A percentile compares a stretch with the other conserved stretches of the same genome.
These are phyloP conservation scores for Papiliotrema nemorosa DNA, from an alignment of 1,284 basidiomycete genomes.

Conservation along the genomic window DNA sequence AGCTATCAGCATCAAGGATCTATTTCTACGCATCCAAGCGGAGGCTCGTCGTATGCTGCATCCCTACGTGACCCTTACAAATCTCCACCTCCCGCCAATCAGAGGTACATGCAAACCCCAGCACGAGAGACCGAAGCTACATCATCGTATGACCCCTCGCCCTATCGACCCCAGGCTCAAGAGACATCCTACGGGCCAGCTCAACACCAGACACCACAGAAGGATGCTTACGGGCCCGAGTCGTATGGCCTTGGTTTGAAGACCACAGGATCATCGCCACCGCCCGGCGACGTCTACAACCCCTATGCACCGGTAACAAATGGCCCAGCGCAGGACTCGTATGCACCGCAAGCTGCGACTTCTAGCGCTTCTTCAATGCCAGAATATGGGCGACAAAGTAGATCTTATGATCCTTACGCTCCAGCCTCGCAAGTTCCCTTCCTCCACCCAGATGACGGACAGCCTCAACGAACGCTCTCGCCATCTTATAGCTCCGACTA, in stretches of 20 bases:
- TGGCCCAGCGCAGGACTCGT: background rate
- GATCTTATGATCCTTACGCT: slow-evolving; percentile 6
- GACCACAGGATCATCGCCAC: background rate
- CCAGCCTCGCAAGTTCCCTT: background rate
- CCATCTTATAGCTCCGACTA: slow-evolving; percentile 23
- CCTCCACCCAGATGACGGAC: background rate
- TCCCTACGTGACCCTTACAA: too few relatives aligned
- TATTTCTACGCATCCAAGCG: too few relatives aligned
- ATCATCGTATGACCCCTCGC: slow-evolving; percentile 18
- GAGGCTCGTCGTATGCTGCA: too few relatives aligned
- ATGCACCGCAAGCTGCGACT: background rate
- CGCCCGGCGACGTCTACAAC: background rate
- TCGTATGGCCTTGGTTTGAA: background rate
- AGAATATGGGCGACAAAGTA: too few relatives aligned
- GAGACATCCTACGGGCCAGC: too few relatives aligned
- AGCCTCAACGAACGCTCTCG: background rate
- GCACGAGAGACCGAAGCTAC: too few relatives aligned
- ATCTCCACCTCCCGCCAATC: background rate
- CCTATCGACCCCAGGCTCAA: background rate
- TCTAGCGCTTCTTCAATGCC: background rate
- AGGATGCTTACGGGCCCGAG: background rate
- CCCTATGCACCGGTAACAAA: slow-evolving; percentile 10
- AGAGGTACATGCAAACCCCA: background rate
- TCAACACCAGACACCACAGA: too few relatives aligned
- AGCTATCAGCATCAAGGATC: too few relatives aligned